Evolutionary conservation across 768 basidiomycete genomes (phyloP), one percentile per base, ranked within the genome.

Genomic region (Trametes cingulata): DNA sequence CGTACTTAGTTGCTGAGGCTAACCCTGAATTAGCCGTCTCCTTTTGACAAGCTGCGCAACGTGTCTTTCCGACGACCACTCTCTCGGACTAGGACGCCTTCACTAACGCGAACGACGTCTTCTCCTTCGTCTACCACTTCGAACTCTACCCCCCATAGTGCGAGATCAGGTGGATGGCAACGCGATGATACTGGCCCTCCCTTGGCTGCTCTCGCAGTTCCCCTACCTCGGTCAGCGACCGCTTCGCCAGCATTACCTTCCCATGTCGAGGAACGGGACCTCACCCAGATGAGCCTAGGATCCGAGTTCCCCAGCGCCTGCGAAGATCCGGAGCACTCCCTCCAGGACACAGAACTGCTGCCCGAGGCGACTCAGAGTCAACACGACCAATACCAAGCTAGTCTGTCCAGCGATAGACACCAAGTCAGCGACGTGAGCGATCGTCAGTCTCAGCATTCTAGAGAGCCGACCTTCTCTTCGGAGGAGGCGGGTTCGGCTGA

Each of bases 391-490:
- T 29, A 22, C 2, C 49, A 47, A 7, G 45, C 24, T 5, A 56
- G 43, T 19, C n/a, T 12, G 6, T 9, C 20, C 3, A 42, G 29
- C 13, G 51, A 47, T 8, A 41, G 17, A 20, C 19, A 33, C 24
- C 58, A 40, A 29, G 37, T 19, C 1, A 48, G 27, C 27, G 62
- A 60, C 1, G 48, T 43, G 3, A 35, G 41, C 35, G 53, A 60
- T 0, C 57, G 37, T 2, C 50, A 62, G n/a, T 56, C 64, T 6
- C 58, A 54, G 3, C 62, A 53, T 56, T 56, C 52, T 7, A 63
- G 68, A 17, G 86, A 88, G 50, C 86, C 87, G 5, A 90, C 88
- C 0, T 90, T 90, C 67, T 89, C 88, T 0, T 88, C 89, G 10
- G 86, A 88, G 35, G 85, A 81, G 14, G 66, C 65, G 1, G 55